These are phyloP conservation scores for Ceratobasidium sp. DNA, from an alignment of 1,284 basidiomycete species.

Conservation along the genomic window DNA sequence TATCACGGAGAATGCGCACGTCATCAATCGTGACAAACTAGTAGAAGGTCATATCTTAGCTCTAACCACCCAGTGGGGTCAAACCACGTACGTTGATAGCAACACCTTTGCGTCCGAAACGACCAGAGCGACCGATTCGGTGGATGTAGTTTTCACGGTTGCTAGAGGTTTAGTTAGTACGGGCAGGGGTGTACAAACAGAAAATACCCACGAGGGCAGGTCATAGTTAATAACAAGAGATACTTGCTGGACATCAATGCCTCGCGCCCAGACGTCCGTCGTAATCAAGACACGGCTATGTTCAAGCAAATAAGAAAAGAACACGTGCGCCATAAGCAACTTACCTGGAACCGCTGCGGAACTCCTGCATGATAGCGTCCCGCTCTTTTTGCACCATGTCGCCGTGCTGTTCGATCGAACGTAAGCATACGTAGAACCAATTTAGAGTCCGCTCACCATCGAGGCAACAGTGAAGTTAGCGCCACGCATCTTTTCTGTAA, in stretches of 20 bases:
- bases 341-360: constrained; percentile 92
- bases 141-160: constrained; percentile 99
- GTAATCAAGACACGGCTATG: constrained; percentile 91
- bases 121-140: constrained; percentile 94
- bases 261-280: constrained; percentile 98
- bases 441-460: constrained; percentile 61
- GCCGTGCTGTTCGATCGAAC: constrained; percentile 69
- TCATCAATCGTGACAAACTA: constrained; percentile 93
- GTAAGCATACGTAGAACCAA: constrained; percentile 1
- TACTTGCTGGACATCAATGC: constrained; percentile 98
- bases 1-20: constrained; percentile 89
- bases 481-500: constrained; percentile 98
- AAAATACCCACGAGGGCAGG: constrained; percentile 78
- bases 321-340: constrained; percentile 54
- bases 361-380: constrained; percentile 99
- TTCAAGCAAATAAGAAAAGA: constrained; percentile 15
- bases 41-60: constrained; percentile 41
- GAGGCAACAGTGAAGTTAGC: constrained; percentile 96
- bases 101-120: constrained; percentile 95
- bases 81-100: constrained; percentile 76
- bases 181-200: background rate
- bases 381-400: constrained; percentile 99
- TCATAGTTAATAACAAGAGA: constrained; percentile 99
- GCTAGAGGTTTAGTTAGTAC: constrained; percentile 56
- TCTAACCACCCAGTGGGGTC: constrained; percentile 48